Conservation (phyloP, 495 filamentous ascomycete genomes). For the Massariosphaeria phaeospora region DNA sequence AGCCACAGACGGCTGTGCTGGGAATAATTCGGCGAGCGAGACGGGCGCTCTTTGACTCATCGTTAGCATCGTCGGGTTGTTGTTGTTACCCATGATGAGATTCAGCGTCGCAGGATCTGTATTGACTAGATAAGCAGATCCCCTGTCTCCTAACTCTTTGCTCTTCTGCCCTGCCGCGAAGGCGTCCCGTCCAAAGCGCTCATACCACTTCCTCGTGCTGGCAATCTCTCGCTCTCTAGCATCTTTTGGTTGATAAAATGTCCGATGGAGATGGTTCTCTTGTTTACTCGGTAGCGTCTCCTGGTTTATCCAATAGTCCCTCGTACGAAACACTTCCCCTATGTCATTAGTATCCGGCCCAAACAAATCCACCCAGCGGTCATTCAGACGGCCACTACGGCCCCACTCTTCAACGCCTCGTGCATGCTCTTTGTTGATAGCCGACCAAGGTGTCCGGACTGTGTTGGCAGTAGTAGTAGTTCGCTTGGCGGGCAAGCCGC, state of each 20-base stretch:
- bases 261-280: constrained; percentile 38
- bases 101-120: constrained; percentile 39
- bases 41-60: too few species aligned
- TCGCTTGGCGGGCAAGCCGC: too few species aligned
- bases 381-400: constrained; percentile 3
- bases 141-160: constrained; percentile 14
- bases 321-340: constrained; percentile 43
- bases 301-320: constrained; percentile 49
- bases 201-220: constrained; percentile 55
- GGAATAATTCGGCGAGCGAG: constrained; percentile 44
- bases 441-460: too few species aligned
- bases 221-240: constrained; percentile 45
- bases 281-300: constrained; percentile 48
- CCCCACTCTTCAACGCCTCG: constrained; percentile 14
- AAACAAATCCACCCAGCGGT: constrained; percentile 16
- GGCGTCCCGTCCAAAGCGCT: constrained; percentile 38
- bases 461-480: too few species aligned
- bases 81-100: constrained; percentile 51
- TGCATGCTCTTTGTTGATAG: constrained; percentile 1
- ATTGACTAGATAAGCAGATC: constrained; percentile 45
- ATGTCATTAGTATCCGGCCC: constrained; percentile 42
- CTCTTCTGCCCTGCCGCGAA: constrained; percentile 42
- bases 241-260: constrained; percentile 46
- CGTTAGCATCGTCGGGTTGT: constrained; percentile 43
- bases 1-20: constrained; percentile 46